Percentiles rank a stretch among this genome's conserved stretches.
Evolutionary conservation across 2,329 filamentous ascomycete genomes (phyloP).

Genomic region (Orbilia ellipsospora): DNA sequence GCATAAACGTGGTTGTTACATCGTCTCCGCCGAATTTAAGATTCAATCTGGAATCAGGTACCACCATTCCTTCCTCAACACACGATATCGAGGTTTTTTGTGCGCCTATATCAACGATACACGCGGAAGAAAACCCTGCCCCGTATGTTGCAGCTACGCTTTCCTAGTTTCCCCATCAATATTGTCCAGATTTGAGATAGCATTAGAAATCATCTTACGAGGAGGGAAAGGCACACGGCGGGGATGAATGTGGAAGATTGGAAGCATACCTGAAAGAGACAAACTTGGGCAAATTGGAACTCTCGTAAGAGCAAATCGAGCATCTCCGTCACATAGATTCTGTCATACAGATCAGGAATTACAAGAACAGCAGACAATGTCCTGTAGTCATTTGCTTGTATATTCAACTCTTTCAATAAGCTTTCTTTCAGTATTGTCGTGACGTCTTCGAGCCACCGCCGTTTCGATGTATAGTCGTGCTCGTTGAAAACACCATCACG

Average conservation of each 20-base stretch:
- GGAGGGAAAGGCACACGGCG: too few relatives aligned
- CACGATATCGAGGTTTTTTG: constrained; percentile 98
- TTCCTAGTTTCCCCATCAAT: constrained; percentile 66
- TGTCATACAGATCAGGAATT: constrained; percentile 96
- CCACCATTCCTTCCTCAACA: constrained; percentile 93
- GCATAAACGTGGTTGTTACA: constrained; percentile 92
- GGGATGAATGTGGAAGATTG: background rate
- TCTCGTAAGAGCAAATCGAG: constrained; percentile 87
- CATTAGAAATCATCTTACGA: too few relatives aligned
- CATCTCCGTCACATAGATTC: constrained; percentile 85
- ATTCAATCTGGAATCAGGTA: constrained; percentile 94
- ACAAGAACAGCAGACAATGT: constrained; percentile 98
- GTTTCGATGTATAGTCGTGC: constrained; percentile 81
- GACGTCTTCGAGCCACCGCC: constrained; percentile 85
- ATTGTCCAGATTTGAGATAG: too few relatives aligned
- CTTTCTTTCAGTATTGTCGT: constrained; percentile 87
- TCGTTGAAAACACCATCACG: constrained; percentile 90
- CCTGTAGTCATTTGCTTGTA: constrained; percentile 82
- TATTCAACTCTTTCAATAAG: constrained; percentile 82
- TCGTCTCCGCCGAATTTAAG: constrained; percentile 93
- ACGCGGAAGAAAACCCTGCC: constrained; percentile 91
- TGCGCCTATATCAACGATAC: constrained; percentile 94
- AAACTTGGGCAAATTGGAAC: constrained; percentile 88
- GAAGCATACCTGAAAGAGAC: constrained; percentile 77
- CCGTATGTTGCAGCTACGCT: constrained; percentile 94